Evolutionary conservation across 805 yeast species (phyloP).

Genomic region (Candida yuanshanica): DNA sequence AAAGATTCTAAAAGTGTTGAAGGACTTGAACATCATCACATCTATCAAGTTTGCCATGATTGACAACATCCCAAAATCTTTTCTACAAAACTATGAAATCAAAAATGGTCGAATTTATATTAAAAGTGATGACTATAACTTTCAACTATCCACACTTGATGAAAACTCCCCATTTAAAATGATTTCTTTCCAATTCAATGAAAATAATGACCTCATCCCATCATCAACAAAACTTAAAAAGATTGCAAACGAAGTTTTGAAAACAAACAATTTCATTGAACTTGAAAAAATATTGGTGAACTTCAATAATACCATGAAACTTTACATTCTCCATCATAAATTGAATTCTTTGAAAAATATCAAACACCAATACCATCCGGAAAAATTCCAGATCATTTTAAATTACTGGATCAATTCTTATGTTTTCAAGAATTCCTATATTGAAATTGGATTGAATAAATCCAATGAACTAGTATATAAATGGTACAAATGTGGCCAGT

Average conservation of each 20-base stretch:
- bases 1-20: slow-evolving; percentile 54
- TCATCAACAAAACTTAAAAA: slow-evolving; percentile 39
- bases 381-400: slow-evolving; percentile 46
- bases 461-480: slow-evolving; percentile 44
- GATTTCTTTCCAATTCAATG: slow-evolving; percentile 62
- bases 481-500: slow-evolving; percentile 58
- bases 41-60: slow-evolving; percentile 70
- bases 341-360: slow-evolving; percentile 47
- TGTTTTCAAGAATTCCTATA: slow-evolving; percentile 43
- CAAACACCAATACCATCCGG: slow-evolving; percentile 51
- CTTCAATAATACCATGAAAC: slow-evolving; percentile 59
- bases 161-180: slow-evolving; percentile 67
- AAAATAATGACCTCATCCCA: slow-evolving; percentile 6
- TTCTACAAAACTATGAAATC: slow-evolving; percentile 51
- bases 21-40: slow-evolving; percentile 65
- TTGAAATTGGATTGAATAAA: slow-evolving; percentile 56
- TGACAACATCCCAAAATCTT: slow-evolving; percentile 55
- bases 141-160: slow-evolving; percentile 73
- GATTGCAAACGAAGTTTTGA: slow-evolving; percentile 47
- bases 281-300: slow-evolving; percentile 51
- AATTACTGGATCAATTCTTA: slow-evolving; percentile 59
- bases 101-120: slow-evolving; percentile 67
- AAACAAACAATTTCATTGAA: slow-evolving; percentile 40
- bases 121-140: slow-evolving; percentile 60
- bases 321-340: slow-evolving; percentile 55